These are phyloP conservation scores for Tetrahymena elliotti DNA, from an alignment of 73 alveolate genomes.

Conservation along the genomic window DNA sequence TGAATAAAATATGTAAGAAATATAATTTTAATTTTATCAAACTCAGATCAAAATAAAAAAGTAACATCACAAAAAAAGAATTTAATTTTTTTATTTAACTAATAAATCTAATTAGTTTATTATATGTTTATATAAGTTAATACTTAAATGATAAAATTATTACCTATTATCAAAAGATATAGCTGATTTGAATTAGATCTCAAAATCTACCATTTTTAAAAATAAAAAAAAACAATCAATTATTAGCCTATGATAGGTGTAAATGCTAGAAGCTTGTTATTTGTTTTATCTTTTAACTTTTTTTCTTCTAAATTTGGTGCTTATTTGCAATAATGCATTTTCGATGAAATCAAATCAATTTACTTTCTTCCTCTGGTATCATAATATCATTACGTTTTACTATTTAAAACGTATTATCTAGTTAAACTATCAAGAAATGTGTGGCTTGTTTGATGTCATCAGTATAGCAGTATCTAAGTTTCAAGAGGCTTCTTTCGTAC, in stretches of 20 bases:
- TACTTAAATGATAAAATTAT: not conserved
- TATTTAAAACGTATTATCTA: not conserved
- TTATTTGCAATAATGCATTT: no score
- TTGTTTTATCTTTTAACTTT: not conserved
- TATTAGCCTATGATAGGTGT: not conserved
- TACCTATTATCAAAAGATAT: not conserved
- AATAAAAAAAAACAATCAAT: not conserved
- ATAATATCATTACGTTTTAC: not conserved
- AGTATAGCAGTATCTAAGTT: not conserved
- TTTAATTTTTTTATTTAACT: no score
- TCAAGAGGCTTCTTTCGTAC: constrained; percentile 1
- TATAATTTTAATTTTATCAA: no score
- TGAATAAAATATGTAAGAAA: no score
- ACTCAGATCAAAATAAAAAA: no score
- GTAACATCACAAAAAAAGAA: no score
- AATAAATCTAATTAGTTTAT: no score
- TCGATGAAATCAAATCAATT: not conserved
- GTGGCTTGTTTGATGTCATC: not conserved
- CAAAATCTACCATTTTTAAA: not conserved
- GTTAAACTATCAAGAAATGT: not conserved
- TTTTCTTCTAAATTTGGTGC: not conserved
- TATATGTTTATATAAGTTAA: not conserved
- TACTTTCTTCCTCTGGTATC: not conserved
- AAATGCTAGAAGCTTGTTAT: not conserved
- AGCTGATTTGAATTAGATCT: not conserved